Evolutionary conservation across 139 green algal species (phyloP), one percentile per base, ranked within the genome.

Genomic region (Volvox africanus): DNA sequence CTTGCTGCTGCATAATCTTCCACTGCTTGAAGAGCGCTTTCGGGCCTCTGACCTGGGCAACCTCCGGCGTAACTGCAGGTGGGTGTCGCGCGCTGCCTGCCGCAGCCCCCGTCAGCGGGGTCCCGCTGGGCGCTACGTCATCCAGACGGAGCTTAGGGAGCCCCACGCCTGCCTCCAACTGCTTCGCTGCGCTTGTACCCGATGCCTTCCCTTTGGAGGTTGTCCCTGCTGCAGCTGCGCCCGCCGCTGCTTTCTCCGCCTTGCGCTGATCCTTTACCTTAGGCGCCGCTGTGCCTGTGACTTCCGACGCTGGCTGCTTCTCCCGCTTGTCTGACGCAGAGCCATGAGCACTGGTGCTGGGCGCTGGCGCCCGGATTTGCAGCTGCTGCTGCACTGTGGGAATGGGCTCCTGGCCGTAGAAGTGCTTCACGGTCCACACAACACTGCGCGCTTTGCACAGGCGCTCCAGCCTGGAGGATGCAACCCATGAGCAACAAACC

Each of bases 1-100:
- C 80, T 71, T 90, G 89, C 86, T 89, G 89, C 89, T 90, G 86
- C 86, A 90, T 83, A 55, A 90, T 90, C 78, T 94, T 94, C 90
- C 82, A 86, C 79, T 95, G 89, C 91, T 96, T 96, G 85, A 94
- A 93, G 0, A 90, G 88, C 24, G 92, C 90, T 35, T 96, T 96
- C 5, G 94, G 94, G 6, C 92, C 94, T 3, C 90, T 88, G 35
- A 93, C 65, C 44, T 73, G 77, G 19, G n/a, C 28, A 76, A 86
- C 33, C 50, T 88, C 82, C 22, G 82, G 73, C 11, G 75, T 82
- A 1, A 30, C 26, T 13, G 55, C 55, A 3, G 87, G 76, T 62
- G 61, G 61, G 24, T 77, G 68, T 44, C 61, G 68, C 1, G 17
- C 37, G 9, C 61, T 32, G 6, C 61, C 37, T 14, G n/a, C 19